These are phyloP conservation scores for Fusarium burgessii DNA, from an alignment of 2,329 filamentous ascomycete species.

Conservation along the genomic window DNA sequence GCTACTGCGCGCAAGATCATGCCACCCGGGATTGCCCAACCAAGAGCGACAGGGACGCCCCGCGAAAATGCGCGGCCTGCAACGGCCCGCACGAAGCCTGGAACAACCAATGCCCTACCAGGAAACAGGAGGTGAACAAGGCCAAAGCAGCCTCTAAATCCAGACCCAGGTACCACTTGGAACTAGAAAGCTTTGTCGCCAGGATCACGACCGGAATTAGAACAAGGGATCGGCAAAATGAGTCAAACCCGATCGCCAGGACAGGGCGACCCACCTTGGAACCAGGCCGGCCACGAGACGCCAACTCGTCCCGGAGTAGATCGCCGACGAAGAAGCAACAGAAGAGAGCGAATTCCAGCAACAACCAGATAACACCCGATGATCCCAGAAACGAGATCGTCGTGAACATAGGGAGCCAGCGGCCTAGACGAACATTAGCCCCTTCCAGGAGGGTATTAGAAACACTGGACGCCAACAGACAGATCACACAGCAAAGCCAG, in stretches of 20 bases:
- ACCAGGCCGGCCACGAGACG: neutral
- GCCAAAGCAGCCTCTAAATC: neutral
- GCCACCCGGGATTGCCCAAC: too few species aligned
- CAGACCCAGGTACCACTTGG: neutral
- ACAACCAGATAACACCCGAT: neutral
- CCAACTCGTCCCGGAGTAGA: neutral
- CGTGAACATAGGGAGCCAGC: neutral
- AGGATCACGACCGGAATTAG: neutral
- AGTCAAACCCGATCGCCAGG: neutral
- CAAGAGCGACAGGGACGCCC: too few species aligned
- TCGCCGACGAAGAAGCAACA: neutral
- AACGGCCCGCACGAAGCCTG: neutral
- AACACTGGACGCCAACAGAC: neutral
- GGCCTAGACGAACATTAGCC: neutral
- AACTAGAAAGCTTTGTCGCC: neutral
- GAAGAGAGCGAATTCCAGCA: neutral
- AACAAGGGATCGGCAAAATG: neutral
- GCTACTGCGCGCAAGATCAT: too few species aligned
- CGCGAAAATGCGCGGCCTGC: too few species aligned
- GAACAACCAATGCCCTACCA: neutral
- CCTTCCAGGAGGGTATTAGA: neutral
- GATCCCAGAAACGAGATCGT: neutral
- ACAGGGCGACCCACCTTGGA: neutral
- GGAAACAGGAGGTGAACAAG: neutral
- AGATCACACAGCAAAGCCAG: neutral